Evolutionary conservation across 768 basidiomycete genomes (phyloP).

Genomic region (Hygrocybe coccinea): DNA sequence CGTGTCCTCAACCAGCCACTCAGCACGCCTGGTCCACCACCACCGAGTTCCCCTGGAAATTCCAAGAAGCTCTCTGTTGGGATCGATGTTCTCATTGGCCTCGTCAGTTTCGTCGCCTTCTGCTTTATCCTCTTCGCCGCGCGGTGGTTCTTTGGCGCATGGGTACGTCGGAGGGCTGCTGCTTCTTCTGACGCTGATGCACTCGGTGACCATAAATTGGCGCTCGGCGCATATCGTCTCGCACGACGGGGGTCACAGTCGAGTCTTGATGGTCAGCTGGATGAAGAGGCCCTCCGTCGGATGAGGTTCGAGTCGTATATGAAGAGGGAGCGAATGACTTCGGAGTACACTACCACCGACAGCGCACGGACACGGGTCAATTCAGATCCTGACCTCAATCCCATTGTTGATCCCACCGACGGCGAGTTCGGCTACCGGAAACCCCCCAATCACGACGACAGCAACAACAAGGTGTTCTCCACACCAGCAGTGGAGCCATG

Average conservation of each 20-base stretch:
- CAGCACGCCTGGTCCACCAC: slow-evolving; percentile 10
- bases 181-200: slow-evolving; percentile 6
- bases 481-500: background rate
- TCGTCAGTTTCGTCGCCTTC: slow-evolving; percentile 54
- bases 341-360: slow-evolving; percentile 30
- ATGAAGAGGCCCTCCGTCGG: slow-evolving; percentile 38
- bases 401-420: slow-evolving; percentile 8
- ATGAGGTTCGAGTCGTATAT: slow-evolving; percentile 38
- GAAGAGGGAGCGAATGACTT: slow-evolving; percentile 30
- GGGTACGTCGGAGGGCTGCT: slow-evolving; percentile 25
- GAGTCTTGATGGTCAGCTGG: slow-evolving; percentile 23
- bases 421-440: background rate
- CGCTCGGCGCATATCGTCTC: slow-evolving; percentile 34
- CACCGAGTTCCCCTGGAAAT: slow-evolving; percentile 8
- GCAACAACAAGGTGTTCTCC: background rate
- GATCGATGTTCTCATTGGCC: slow-evolving; percentile 55
- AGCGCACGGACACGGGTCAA: slow-evolving; percentile 23
- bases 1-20: slow-evolving; percentile 63
- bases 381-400: background rate
- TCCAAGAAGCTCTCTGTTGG: slow-evolving; percentile 51
- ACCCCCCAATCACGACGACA: background rate
- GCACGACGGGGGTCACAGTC: slow-evolving; percentile 24
- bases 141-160: slow-evolving; percentile 47
- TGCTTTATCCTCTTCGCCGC: slow-evolving; percentile 50
- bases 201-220: slow-evolving; percentile 12